Conservation (phyloP, 177 flowering plant species). For the Telopea speciosissima region DNA sequence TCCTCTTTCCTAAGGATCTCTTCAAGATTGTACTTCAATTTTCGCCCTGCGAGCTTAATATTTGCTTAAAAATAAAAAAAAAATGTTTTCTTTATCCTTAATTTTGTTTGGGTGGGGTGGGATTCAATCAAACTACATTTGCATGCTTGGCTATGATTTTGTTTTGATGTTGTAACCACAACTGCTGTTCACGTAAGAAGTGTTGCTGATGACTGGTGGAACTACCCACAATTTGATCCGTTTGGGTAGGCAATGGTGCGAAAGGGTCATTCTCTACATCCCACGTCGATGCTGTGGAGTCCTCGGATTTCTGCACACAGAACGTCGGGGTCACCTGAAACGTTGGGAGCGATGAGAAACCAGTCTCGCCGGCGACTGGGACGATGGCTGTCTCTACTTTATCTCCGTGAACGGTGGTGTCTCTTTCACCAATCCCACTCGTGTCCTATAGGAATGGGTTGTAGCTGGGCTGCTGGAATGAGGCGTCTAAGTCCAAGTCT, state of each 20-base stretch:
- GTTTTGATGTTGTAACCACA: constrained; percentile 62
- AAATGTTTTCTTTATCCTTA: too few relatives aligned
- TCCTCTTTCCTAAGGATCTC: too few relatives aligned
- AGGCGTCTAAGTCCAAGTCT: too few relatives aligned
- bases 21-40: too few relatives aligned
- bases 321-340: constrained; percentile 39
- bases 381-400: too few relatives aligned
- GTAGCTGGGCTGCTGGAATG: constrained; percentile 13
- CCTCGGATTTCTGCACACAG: constrained; percentile 18
- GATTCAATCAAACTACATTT: constrained; percentile 6
- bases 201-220: constrained; percentile 20
- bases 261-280: constrained; percentile 27
- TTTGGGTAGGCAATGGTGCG: constrained; percentile 6
- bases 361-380: not conserved
- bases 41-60: too few relatives aligned
- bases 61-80: too few relatives aligned
- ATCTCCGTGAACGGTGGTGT: too few relatives aligned
- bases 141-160: constrained; percentile 36
- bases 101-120: too few relatives aligned
- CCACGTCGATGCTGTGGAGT: not conserved
- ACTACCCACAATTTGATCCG: not conserved
- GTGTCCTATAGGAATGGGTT: constrained; percentile 46
- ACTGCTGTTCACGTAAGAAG: constrained; percentile 38
- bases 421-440: constrained; percentile 2
- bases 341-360: constrained; percentile 20